phyloP scores from a whole-genome alignment of 345 rosid species.

The Excoecaria agallocha region DNA sequence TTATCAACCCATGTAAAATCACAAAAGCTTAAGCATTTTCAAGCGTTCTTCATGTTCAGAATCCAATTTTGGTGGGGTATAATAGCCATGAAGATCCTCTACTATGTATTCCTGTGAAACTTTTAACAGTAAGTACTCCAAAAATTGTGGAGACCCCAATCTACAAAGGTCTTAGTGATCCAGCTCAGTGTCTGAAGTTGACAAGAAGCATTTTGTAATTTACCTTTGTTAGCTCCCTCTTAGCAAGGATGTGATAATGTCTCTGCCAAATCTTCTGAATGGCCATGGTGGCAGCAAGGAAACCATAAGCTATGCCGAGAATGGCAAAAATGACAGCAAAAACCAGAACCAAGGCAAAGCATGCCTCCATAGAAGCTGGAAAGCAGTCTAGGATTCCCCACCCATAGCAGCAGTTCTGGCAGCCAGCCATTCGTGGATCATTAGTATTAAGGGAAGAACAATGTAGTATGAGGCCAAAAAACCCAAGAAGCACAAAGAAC shows the following conservation, averaged over 20 bases:
- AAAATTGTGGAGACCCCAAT: not conserved
- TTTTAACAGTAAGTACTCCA: not conserved
- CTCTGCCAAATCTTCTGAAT: conserved; percentile 95
- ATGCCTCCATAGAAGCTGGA: conserved; percentile 96
- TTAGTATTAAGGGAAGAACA: conserved; percentile 75
- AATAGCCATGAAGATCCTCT: conserved; percentile 87
- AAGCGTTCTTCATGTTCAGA: conserved; percentile 69
- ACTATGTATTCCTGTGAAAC: conserved; percentile 70
- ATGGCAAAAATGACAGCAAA: conserved; percentile 86
- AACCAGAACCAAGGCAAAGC: conserved; percentile 75
- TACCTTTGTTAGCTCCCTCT: conserved; percentile 90
- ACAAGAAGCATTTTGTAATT: not conserved
- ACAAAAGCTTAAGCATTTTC: conserved; percentile 79
- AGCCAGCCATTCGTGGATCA: conserved; percentile 88
- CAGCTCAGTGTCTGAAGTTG: not conserved
- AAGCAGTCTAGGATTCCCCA: conserved; percentile 96
- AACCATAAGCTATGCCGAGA: conserved; percentile 89
- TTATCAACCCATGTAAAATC: conserved; percentile 9
- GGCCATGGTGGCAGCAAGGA: conserved; percentile 93
- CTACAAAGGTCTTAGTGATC: not conserved
- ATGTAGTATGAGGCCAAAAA: conserved; percentile 80
- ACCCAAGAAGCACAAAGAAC: conserved; percentile 86
- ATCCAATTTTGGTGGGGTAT: conserved; percentile 76
- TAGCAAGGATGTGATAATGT: conserved; percentile 89
- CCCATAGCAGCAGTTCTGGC: conserved; percentile 96